Evolutionary conservation across 2,329 filamentous ascomycete genomes (phyloP).

Genomic region (Myriosclerotinia curreyana): DNA sequence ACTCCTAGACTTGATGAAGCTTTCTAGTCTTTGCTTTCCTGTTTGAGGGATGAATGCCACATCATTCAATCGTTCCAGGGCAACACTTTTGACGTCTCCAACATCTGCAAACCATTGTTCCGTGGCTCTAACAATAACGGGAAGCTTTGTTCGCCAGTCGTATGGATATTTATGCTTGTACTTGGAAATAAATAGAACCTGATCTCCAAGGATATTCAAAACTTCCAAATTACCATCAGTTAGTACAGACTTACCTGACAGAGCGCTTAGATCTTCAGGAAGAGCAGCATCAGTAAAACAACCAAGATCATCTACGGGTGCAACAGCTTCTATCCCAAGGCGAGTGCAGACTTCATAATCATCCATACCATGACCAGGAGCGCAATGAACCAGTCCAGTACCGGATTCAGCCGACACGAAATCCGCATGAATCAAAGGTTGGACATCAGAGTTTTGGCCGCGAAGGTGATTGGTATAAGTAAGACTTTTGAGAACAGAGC

Average conservation of each 20-base stretch:
- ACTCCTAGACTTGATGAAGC: slow-evolving; percentile 81
- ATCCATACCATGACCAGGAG: slow-evolving; percentile 93
- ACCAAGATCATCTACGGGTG: slow-evolving; percentile 80
- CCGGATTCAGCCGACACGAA: slow-evolving; percentile 92
- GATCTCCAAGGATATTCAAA: slow-evolving; percentile 61
- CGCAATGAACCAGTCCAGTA: slow-evolving; percentile 89
- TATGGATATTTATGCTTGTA: slow-evolving; percentile 94
- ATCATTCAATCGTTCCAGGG: slow-evolving; percentile 64
- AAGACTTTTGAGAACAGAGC: slow-evolving; percentile 62
- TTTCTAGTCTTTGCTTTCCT: slow-evolving; percentile 72
- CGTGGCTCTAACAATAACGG: slow-evolving; percentile 86
- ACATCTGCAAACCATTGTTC: slow-evolving; percentile 98
- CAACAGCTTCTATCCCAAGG: slow-evolving; percentile 69
- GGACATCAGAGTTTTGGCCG: slow-evolving; percentile 52
- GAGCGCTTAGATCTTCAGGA: slow-evolving; percentile 60
- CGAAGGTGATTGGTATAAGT: slow-evolving; percentile 71
- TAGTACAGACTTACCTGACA: slow-evolving; percentile 72
- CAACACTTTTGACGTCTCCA: slow-evolving; percentile 71
- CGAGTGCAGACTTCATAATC: slow-evolving; percentile 81
- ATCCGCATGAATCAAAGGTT: slow-evolving; percentile 75
- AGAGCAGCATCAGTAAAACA: slow-evolving; percentile 77
- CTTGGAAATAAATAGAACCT: slow-evolving; percentile 66
- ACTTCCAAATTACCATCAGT: slow-evolving; percentile 67
- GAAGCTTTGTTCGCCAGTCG: slow-evolving; percentile 93
- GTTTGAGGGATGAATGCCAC: slow-evolving; percentile 77